Evolutionary conservation across 2,329 filamentous ascomycete genomes (phyloP).

Genomic region (Septoria petroselini): DNA sequence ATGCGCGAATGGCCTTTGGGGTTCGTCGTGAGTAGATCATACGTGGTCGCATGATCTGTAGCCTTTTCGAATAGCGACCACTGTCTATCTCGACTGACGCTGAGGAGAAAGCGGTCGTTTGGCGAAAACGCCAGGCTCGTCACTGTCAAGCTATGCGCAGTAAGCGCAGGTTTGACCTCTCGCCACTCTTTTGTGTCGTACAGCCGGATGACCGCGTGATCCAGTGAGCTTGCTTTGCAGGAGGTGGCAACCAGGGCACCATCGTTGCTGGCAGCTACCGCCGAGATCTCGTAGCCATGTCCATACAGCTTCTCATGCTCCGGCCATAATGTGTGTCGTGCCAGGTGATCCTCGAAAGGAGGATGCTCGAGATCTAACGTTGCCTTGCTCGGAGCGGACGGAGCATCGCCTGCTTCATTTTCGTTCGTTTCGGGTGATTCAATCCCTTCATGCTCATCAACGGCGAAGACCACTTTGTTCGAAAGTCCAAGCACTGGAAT

Average conservation of each 20-base stretch:
- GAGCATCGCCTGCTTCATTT: constrained; percentile 55
- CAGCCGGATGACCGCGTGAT: constrained; percentile 89
- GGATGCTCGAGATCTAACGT: constrained; percentile 67
- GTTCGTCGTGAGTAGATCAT: constrained; percentile 61
- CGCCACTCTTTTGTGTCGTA: constrained; percentile 87
- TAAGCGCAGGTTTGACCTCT: constrained; percentile 76
- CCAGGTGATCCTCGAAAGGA: constrained; percentile 84
- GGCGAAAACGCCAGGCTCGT: constrained; percentile 76
- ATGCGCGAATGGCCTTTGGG: constrained; percentile 86
- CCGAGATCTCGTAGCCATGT: constrained; percentile 94
- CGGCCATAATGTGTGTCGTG: constrained; percentile 89
- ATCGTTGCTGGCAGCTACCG: constrained; percentile 73
- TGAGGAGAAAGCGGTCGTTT: constrained; percentile 73
- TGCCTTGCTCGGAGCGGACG: constrained; percentile 56
- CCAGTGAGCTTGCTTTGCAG: constrained; percentile 85
- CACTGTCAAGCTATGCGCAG: constrained; percentile 82
- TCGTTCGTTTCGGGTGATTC: constrained; percentile 48
- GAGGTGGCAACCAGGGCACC: constrained; percentile 79
- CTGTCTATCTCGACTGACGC: constrained; percentile 85
- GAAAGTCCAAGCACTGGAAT: constrained; percentile 94
- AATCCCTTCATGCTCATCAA: constrained; percentile 36
- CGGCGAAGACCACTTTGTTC: constrained; percentile 77
- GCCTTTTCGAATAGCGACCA: constrained; percentile 75
- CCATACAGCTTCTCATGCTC: constrained; percentile 96
- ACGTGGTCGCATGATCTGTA: constrained; percentile 44